A percentile compares a stretch with the other conserved stretches of the same genome.
Evolutionary conservation across 192 early-diverging fungal species (phyloP).

Genomic region (Haplosporangium gracile): DNA sequence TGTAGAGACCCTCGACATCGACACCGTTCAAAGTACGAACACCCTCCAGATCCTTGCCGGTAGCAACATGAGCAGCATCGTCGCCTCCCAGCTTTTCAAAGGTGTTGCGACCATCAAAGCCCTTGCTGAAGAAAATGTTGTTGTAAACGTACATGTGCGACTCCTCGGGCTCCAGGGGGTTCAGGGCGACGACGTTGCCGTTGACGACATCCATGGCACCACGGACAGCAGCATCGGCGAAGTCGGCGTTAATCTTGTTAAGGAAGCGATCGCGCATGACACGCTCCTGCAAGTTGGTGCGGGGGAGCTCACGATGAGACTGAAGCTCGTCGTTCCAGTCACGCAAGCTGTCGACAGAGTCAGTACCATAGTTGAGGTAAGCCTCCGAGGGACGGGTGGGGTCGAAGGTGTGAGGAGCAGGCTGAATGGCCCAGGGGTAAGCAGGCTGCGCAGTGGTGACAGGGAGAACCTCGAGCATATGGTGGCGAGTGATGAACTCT

Average conservation of each 20-base stretch:
- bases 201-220: slow-evolving; percentile 90
- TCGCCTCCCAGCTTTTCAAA: slow-evolving; percentile 88
- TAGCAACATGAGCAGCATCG: slow-evolving; percentile 92
- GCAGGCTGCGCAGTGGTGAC: slow-evolving; percentile 74
- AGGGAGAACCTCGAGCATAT: slow-evolving; percentile 85
- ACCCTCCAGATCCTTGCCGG: slow-evolving; percentile 96
- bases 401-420: slow-evolving; percentile 67
- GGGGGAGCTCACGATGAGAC: slow-evolving; percentile 87
- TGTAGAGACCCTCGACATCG: slow-evolving; percentile 86
- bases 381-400: slow-evolving; percentile 74
- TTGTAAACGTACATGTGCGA: slow-evolving; percentile 93
- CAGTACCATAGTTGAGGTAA: slow-evolving; percentile 69
- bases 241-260: slow-evolving; percentile 89
- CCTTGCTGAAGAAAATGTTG: slow-evolving; percentile 96
- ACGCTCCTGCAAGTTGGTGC: slow-evolving; percentile 80
- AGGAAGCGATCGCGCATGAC: slow-evolving; percentile 88
- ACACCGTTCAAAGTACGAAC: slow-evolving; percentile 80
- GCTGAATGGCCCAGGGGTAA: slow-evolving; percentile 88
- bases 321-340: slow-evolving; percentile 99
- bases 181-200: slow-evolving; percentile 80
- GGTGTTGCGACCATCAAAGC: slow-evolving; percentile 87
- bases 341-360: slow-evolving; percentile 76
- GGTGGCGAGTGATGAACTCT: slow-evolving; percentile 70
- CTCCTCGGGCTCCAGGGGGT: slow-evolving; percentile 81
- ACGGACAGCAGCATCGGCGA: slow-evolving; percentile 89